These are phyloP conservation scores for Buddleja alternifolia DNA, from an alignment of 257 asterid species.

Conservation along the genomic window DNA sequence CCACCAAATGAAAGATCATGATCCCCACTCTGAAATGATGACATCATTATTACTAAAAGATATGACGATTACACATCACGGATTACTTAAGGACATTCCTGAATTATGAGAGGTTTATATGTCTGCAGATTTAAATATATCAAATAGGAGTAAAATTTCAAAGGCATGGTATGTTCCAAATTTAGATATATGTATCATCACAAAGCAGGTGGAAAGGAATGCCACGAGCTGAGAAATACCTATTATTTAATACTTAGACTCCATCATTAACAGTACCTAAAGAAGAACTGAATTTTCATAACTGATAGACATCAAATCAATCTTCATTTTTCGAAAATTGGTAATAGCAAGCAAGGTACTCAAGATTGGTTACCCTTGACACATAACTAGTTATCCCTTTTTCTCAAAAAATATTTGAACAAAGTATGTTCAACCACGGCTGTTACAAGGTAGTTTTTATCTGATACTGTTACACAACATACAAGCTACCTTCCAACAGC, in stretches of 20 bases:
- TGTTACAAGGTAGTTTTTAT: too few species aligned
- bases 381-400: too few species aligned
- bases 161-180: not conserved
- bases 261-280: not conserved
- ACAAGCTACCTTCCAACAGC: too few species aligned
- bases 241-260: constrained; percentile 6
- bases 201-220: not conserved
- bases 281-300: not conserved
- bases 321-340: not conserved
- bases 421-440: too few species aligned
- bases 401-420: too few species aligned
- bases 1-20: constrained; percentile 1
- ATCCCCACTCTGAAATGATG: constrained; percentile 9
- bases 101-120: not conserved
- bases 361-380: too few species aligned
- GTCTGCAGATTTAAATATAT: constrained; percentile 2
- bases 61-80: not conserved
- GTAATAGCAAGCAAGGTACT: too few species aligned
- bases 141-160: not conserved
- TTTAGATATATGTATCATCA: not conserved
- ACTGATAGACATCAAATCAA: not conserved
- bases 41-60: not conserved
- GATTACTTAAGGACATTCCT: not conserved
- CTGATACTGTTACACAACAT: too few species aligned
- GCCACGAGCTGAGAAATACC: not conserved